Base-by-base conservation (phyloP, 257 asterid genomes). In the Verbascum thapsus region DNA sequence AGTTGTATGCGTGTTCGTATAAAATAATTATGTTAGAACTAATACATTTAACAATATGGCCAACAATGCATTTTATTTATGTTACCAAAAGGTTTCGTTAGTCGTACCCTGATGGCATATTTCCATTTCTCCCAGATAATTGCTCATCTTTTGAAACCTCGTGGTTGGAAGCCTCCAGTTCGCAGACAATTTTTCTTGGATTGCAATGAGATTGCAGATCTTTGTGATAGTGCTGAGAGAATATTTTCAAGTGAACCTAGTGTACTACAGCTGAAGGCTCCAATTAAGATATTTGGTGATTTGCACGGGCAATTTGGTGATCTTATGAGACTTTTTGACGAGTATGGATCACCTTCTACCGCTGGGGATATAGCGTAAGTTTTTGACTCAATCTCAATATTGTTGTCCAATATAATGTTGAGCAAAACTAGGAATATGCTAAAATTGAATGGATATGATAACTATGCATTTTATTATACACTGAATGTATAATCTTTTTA, bases 131-230 rank as follows among this genome's bases (percentile, higher is more conserved):
- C 59, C 50, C 80, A 94, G 99, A 94, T 94, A 85, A 71, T 94
- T 68, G 86, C 94, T 44, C 94, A 94, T 81, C 96, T 94, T 63
- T 56, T 94, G 63, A 90, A 90, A 71, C 99, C 99, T 67, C 98
- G 98, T 62, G 99, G 99, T 61, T 94, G 99, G 99, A 94, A 90
- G 80, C 99, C 98, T 66, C 99, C 99, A 17, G 99, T 94, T 58
- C 85, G 84, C 42, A 80, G 99, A 18, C 98, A 94, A 66, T 94
- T 90, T 81, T 94, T 94, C 86, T 76, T 94, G 87, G 98, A 90
- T 60, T 94, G 95, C 89, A 88, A 88, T 70, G 99, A 94, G 85
- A 83, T 94, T 54, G 95, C 96, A 69, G 99, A 94, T 86, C 99
- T 94, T 64, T 94, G 99, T 74, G 99, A 94, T 63, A 78, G 85